phyloP scores from a whole-genome alignment of 257 asterid genomes.

The Capsicum baccatum region DNA sequence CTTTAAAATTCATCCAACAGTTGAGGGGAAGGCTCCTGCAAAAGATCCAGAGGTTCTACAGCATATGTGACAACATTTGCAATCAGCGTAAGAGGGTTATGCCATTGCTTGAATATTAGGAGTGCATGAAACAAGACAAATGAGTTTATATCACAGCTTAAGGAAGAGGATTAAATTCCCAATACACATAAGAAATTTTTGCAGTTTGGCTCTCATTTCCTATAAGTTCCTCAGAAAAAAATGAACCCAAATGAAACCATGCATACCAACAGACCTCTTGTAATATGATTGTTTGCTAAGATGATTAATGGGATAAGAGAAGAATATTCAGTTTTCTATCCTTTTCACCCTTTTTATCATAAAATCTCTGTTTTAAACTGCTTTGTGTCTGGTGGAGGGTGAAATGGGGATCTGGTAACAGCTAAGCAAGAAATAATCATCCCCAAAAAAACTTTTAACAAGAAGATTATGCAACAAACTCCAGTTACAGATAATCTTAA shows the following conservation, averaged over 20 bases:
- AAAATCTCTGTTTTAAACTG: constrained; percentile 1
- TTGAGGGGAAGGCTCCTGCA: neutral
- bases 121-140: neutral
- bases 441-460: neutral
- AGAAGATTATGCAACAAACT: neutral
- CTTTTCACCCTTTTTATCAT: neutral
- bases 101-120: constrained; percentile 1
- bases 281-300: neutral
- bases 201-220: neutral
- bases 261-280: neutral
- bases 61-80: neutral
- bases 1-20: constrained; percentile 21
- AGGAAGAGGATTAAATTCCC: neutral
- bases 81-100: neutral
- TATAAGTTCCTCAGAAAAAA: no score
- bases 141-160: constrained; percentile 2
- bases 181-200: constrained; percentile 2
- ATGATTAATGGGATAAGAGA: neutral
- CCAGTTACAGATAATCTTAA: neutral
- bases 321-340: neutral
- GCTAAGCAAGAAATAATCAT: neutral
- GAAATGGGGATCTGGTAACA: no score
- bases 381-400: neutral
- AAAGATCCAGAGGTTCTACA: neutral
- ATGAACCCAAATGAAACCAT: neutral